Evolutionary conservation across 805 yeast species (phyloP).

Genomic region (Lipomyces oligophaga): DNA sequence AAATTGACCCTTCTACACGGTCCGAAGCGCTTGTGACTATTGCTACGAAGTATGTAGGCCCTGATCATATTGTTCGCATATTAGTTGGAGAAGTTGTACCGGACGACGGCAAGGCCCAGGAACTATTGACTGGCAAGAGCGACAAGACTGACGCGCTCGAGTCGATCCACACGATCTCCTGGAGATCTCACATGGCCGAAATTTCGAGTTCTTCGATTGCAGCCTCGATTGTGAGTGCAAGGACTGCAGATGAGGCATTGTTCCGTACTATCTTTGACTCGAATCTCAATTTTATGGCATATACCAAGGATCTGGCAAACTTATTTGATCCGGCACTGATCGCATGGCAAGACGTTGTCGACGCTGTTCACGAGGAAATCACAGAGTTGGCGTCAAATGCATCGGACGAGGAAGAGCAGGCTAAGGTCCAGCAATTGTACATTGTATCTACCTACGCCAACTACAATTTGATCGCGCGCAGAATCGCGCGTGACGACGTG

Average conservation of each 20-base stretch:
- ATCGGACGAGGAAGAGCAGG: slow-evolving; percentile 42
- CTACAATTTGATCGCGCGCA: slow-evolving; percentile 60
- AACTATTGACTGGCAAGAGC: slow-evolving; percentile 15
- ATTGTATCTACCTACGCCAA: slow-evolving; percentile 71
- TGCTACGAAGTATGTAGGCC: slow-evolving; percentile 45
- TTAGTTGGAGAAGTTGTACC: slow-evolving; percentile 42
- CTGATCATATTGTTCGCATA: slow-evolving; percentile 40
- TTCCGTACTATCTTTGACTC: slow-evolving; percentile 29
- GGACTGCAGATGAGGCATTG: slow-evolving; percentile 29
- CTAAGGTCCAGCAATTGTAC: slow-evolving; percentile 59
- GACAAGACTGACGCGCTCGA: slow-evolving; percentile 29
- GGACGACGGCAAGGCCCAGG: slow-evolving; percentile 9
- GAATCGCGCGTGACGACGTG: slow-evolving; percentile 63
- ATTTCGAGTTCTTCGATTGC: slow-evolving; percentile 72
- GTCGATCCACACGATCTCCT: slow-evolving; percentile 47
- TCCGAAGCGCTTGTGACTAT: slow-evolving; percentile 50
- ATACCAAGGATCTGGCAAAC: slow-evolving; percentile 4
- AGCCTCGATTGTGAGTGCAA: slow-evolving; percentile 36
- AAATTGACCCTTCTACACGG: slow-evolving; percentile 24
- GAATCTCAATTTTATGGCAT: not conserved
- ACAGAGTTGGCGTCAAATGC: slow-evolving; percentile 13
- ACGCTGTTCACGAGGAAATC: slow-evolving; percentile 54
- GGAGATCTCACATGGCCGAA: slow-evolving; percentile 60
- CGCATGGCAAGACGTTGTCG: slow-evolving; percentile 69
- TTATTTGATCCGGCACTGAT: slow-evolving; percentile 54